These are phyloP conservation scores for Falciphora oryzae DNA, from an alignment of 2,329 filamentous ascomycete species.

Conservation along the genomic window DNA sequence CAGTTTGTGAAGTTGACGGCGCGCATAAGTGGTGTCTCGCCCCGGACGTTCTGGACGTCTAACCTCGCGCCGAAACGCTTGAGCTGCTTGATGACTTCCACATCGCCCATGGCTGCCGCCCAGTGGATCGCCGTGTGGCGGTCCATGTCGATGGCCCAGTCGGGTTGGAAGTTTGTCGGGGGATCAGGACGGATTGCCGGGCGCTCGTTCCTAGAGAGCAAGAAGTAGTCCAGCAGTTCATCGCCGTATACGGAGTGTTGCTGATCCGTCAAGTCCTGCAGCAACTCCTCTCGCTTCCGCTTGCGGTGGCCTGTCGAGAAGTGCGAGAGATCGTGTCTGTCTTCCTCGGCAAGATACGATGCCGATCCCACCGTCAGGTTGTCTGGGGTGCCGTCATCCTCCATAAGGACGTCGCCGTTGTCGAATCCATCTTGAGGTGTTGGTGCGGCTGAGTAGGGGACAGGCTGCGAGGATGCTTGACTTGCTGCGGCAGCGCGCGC, in stretches of 20 bases:
- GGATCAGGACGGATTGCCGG: slow-evolving; percentile 69
- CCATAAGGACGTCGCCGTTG: slow-evolving; percentile 53
- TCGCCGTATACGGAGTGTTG: slow-evolving; percentile 90
- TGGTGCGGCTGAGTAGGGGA: slow-evolving; percentile 9
- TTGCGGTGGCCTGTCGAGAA: slow-evolving; percentile 59
- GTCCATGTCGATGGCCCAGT: slow-evolving; percentile 90
- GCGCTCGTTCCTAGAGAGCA: slow-evolving; percentile 75
- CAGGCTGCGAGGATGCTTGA: slow-evolving; percentile 18
- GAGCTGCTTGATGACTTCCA: slow-evolving; percentile 84
- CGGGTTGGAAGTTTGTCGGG: slow-evolving; percentile 78
- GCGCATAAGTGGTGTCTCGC: slow-evolving; percentile 90
- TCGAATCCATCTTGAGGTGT: slow-evolving; percentile 55
- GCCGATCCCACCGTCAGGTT: slow-evolving; percentile 78
- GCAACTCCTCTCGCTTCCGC: slow-evolving; percentile 65
- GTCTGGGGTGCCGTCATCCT: slow-evolving; percentile 76
- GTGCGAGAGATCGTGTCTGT: slow-evolving; percentile 66
- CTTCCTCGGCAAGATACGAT: slow-evolving; percentile 69
- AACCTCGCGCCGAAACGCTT: slow-evolving; percentile 74
- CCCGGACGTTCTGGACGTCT: slow-evolving; percentile 62
- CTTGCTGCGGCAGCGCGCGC: slow-evolving; percentile 30
- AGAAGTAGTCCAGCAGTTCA: slow-evolving; percentile 91
- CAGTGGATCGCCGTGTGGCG: slow-evolving; percentile 92
- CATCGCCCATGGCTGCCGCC: slow-evolving; percentile 95
- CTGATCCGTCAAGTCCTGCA: slow-evolving; percentile 64
- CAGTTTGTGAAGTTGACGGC: slow-evolving; percentile 96